phyloP scores from a whole-genome alignment of 2,329 filamentous ascomycete species.

The Verticillium nonalfalfae region DNA sequence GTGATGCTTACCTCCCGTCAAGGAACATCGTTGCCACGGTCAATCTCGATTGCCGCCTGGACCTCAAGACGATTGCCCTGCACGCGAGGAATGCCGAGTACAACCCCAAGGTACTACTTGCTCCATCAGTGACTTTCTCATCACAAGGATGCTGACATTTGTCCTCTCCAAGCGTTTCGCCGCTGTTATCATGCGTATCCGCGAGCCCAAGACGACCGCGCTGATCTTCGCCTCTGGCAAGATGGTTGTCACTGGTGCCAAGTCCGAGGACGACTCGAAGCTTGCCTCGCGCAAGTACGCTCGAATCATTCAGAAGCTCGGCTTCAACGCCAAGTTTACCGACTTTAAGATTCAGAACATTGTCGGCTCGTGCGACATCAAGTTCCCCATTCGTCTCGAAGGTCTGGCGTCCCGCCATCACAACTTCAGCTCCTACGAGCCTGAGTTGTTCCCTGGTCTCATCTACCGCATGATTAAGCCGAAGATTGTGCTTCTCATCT shows the following conservation, averaged over 20 bases:
- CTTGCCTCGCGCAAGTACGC: conserved; percentile 96
- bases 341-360: conserved; percentile 99
- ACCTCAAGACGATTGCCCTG: conserved; percentile 97
- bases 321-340: conserved; percentile 98
- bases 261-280: conserved; percentile 96
- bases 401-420: conserved; percentile 95
- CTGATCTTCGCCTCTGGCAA: conserved; percentile 98
- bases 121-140: neutral
- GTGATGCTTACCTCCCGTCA: conserved; percentile 51
- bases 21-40: conserved; percentile 99
- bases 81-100: conserved; percentile 98
- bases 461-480: conserved; percentile 99
- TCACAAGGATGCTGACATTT: conserved; percentile 21
- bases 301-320: conserved; percentile 98
- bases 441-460: conserved; percentile 95
- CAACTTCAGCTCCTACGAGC: conserved; percentile 99
- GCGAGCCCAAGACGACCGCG: conserved; percentile 96
- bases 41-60: conserved; percentile 94
- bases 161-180: conserved; percentile 72
- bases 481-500: conserved; percentile 96
- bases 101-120: conserved; percentile 78
- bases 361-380: conserved; percentile 97
- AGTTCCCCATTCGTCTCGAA: conserved; percentile 96
- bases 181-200: conserved; percentile 99
- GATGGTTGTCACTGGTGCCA: conserved; percentile 98